Evolutionary conservation across 495 filamentous ascomycete genomes (phyloP).

Genomic region (Parathielavia hyrcaniae): DNA sequence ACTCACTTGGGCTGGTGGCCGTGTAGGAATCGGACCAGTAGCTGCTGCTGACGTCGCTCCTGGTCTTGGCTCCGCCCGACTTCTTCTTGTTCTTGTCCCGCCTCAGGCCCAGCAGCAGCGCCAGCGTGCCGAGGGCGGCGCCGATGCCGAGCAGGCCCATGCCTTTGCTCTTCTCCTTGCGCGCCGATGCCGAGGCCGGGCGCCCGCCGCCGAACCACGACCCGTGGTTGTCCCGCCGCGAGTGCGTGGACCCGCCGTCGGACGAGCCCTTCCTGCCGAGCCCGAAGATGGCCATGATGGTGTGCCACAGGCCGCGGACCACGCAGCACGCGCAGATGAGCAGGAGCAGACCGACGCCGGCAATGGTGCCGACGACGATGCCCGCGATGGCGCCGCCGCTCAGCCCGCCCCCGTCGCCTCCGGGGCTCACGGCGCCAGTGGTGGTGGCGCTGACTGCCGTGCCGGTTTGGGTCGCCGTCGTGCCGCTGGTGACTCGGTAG

Average conservation of each 20-base stretch:
- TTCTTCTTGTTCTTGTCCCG: conserved; percentile 51
- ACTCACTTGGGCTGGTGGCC: conserved; percentile 45
- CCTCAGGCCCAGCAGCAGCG: conserved; percentile 70
- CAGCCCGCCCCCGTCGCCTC: conserved; percentile 43
- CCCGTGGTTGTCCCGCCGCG: conserved; percentile 40
- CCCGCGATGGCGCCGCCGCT: conserved; percentile 88
- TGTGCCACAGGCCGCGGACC: conserved; percentile 58
- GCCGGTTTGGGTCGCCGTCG: conserved; percentile 28
- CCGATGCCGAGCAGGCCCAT: conserved; percentile 52
- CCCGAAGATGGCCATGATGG: conserved; percentile 61
- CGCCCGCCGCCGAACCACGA: conserved; percentile 61
- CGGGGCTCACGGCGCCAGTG: conserved; percentile 30
- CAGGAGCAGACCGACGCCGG: conserved; percentile 64
- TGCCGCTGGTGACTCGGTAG: conserved; percentile 64
- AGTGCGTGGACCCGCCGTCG: conserved; percentile 43
- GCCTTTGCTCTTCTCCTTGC: conserved; percentile 48
- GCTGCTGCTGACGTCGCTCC: conserved; percentile 45
- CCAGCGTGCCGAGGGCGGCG: conserved; percentile 59
- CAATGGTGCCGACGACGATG: conserved; percentile 81
- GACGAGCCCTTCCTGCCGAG: conserved; percentile 47
- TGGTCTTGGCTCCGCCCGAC: conserved; percentile 35
- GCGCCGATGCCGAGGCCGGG: conserved; percentile 47
- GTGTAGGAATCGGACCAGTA: conserved; percentile 45
- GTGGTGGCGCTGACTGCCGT: conserved; percentile 40
- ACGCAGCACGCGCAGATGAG: conserved; percentile 72